Evolutionary conservation across 2,329 filamentous ascomycete species (phyloP).

Genomic region (Arachnomyces sp.): DNA sequence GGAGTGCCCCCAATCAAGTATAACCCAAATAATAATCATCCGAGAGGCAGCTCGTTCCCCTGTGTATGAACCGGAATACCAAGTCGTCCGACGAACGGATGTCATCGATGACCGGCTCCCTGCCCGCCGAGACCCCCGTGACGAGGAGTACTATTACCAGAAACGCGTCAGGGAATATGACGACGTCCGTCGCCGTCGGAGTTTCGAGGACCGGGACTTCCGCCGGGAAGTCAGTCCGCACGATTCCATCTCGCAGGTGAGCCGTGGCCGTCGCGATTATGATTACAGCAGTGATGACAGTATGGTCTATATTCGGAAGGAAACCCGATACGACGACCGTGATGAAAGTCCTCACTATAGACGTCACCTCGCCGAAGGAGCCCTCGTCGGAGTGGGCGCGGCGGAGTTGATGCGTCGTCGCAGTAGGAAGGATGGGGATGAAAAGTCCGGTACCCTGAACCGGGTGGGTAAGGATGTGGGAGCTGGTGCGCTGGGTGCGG

Average conservation of each 20-base stretch:
- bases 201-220: conserved; percentile 31
- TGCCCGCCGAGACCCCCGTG: conserved; percentile 38
- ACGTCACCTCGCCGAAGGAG: conserved; percentile 55
- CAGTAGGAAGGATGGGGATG: conserved; percentile 48
- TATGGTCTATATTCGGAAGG: conserved; percentile 51
- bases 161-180: conserved; percentile 48
- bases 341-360: conserved; percentile 44
- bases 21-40: conserved; percentile 48
- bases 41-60: conserved; percentile 45
- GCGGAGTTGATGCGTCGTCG: conserved; percentile 53
- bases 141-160: conserved; percentile 56
- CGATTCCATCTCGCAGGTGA: conserved; percentile 46
- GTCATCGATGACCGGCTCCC: conserved; percentile 41
- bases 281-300: conserved; percentile 54
- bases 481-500: conserved; percentile 53
- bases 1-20: conserved; percentile 39
- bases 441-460: conserved; percentile 43
- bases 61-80: conserved; percentile 51
- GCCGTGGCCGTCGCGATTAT: conserved; percentile 31
- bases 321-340: conserved; percentile 30
- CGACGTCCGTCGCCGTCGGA: conserved; percentile 35
- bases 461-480: conserved; percentile 45
- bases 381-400: conserved; percentile 52
- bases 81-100: conserved; percentile 52
- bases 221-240: conserved; percentile 42